Conservation (phyloP, 164 flowering plant species). For the Vitis cinerea region DNA sequence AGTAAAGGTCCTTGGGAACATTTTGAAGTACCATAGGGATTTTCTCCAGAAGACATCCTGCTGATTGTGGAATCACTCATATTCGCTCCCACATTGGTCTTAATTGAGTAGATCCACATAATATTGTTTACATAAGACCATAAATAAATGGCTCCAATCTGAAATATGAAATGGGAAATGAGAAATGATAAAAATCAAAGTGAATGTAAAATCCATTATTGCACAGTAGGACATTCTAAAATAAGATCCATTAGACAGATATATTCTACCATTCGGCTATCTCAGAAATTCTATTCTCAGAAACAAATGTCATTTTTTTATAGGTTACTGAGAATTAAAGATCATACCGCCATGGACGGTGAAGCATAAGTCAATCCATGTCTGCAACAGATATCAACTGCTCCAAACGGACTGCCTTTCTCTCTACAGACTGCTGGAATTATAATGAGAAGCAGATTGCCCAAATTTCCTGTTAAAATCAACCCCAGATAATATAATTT, state of each 20-base stretch:
- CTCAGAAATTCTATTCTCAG: too few relatives aligned
- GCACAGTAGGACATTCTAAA: too few relatives aligned
- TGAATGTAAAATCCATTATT: too few relatives aligned
- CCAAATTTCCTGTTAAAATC: slow-evolving; percentile 66
- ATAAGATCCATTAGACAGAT: too few relatives aligned
- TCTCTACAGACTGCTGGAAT: slow-evolving; percentile 84
- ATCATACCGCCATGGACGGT: slow-evolving; percentile 77
- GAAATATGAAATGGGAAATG: background rate
- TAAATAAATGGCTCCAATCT: slow-evolving; percentile 37
- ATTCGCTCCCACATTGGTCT: background rate
- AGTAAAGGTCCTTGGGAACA: slow-evolving; percentile 17
- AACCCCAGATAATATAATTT: background rate
- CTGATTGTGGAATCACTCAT: background rate
- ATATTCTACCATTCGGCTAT: too few relatives aligned
- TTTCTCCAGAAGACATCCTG: background rate
- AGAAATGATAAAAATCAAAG: too few relatives aligned
- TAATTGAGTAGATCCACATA: slow-evolving; percentile 17
- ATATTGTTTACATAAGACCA: slow-evolving; percentile 35
- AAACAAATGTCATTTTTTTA: too few relatives aligned
- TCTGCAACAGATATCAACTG: slow-evolving; percentile 37
- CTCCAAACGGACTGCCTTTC: slow-evolving; percentile 77
- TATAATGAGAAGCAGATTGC: slow-evolving; percentile 69
- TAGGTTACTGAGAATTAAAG: background rate
- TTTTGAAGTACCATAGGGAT: background rate
- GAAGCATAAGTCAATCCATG: slow-evolving; percentile 77